Base-by-base conservation (phyloP, 129 eudicot species). In the Lonicera japonica region DNA sequence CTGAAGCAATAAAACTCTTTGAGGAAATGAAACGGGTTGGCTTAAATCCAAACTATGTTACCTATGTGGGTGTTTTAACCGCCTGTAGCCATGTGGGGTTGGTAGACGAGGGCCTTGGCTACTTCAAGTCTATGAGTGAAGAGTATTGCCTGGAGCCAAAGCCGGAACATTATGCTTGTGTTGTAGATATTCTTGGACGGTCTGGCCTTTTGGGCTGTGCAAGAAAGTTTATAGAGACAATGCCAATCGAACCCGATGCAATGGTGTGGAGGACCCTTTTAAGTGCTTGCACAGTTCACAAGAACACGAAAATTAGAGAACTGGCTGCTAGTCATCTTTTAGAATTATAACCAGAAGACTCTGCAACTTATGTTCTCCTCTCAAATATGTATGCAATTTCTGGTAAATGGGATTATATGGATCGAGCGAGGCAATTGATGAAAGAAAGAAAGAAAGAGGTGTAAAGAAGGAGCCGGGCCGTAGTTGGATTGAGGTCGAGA, bases 31-130 rank as follows among this genome's bases (percentile, higher is more conserved):
- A 72, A 68, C 21, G 7, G 54, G 71, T 29, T 8, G 75, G 76
- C 38, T 40, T 76, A 72, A 77, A 58, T 50, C 95, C 99, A 65
- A 94, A 85, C 65, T 74, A 81, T 29, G 90, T 94, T 60, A 94
- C 99, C 19, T 88, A 63, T 75, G 74, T 94, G 53, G 86, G 99
- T 40, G 92, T 88, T 79, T 81, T 94, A 62, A 70, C 99, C 5
- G 96, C 99, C 21, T 94, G 99, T 72, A 94, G 99, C 67, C 99
- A 94, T 70, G 99, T 94, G 41, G 79, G 99, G 19, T 75, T 94
- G 75, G 99, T 88, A 43, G 99, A 85, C 20, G 85, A 88, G 78
- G 96, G 96, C 68, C 83, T 94, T 5, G 64, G 65, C 67, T 85
- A 85, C 64, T 94, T 94, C 80, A 78, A 75, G 0, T 88, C 99